Percentiles rank a stretch among this genome's conserved stretches.
phyloP scores from a whole-genome alignment of 768 basidiomycete genomes.

The Botryobasidium botryosum region DNA sequence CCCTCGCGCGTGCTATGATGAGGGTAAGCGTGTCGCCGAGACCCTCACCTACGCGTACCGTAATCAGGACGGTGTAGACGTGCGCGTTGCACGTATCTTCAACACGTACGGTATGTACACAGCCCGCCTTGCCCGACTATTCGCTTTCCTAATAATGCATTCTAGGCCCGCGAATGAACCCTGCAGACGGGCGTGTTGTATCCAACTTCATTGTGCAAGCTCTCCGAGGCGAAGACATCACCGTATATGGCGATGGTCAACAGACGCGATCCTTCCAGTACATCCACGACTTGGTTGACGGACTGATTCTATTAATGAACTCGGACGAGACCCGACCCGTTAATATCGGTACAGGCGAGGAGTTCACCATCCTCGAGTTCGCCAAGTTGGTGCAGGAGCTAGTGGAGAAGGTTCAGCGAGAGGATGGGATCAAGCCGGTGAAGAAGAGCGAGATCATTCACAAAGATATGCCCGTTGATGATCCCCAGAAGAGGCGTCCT shows the following conservation, averaged over 20 bases:
- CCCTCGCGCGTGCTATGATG: constrained; percentile 97
- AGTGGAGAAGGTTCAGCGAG: constrained; percentile 81
- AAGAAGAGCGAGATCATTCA: constrained; percentile 52
- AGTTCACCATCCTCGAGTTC: constrained; percentile 91
- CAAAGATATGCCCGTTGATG: constrained; percentile 74
- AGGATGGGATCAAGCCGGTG: constrained; percentile 40
- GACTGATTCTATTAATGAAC: constrained; percentile 89
- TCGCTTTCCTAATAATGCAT: neutral
- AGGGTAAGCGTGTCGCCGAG: constrained; percentile 98
- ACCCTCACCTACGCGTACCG: constrained; percentile 94
- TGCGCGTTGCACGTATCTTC: constrained; percentile 96
- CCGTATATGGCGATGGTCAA: constrained; percentile 84
- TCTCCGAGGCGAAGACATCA: constrained; percentile 89
- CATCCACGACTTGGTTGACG: constrained; percentile 93
- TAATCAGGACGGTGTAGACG: constrained; percentile 86
- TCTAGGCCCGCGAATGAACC: constrained; percentile 46
- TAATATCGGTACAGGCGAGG: constrained; percentile 91
- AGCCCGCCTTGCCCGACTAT: neutral
- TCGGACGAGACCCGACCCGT: constrained; percentile 83
- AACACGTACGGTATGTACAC: constrained; percentile 69
- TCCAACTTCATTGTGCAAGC: constrained; percentile 99
- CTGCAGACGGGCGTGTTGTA: constrained; percentile 91
- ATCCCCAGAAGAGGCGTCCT: constrained; percentile 86
- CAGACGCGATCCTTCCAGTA: constrained; percentile 97
- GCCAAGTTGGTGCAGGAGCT: constrained; percentile 83